These are phyloP conservation scores for Stropharia rugosoannulata DNA, from an alignment of 768 basidiomycete species.

Conservation along the genomic window DNA sequence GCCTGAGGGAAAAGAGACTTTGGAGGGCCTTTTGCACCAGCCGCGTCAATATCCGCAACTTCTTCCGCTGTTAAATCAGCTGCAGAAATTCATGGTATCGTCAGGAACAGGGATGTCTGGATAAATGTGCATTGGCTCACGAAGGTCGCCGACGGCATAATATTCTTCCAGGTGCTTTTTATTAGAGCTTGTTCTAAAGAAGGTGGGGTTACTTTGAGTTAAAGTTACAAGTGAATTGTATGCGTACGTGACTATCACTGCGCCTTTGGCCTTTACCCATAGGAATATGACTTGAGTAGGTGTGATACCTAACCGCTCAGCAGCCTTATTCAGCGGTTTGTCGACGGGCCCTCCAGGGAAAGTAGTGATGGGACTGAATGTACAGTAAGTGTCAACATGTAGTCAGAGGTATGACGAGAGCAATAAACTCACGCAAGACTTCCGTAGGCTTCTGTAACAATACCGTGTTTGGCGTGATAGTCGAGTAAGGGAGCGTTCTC, in stretches of 20 bases:
- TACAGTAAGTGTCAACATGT: constrained; percentile 8
- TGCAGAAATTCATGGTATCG: constrained; percentile 19
- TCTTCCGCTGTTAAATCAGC: constrained; percentile 56
- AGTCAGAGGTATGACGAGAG: neutral
- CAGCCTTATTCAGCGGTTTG: constrained; percentile 47
- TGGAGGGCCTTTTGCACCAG: constrained; percentile 54
- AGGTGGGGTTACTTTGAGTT: neutral
- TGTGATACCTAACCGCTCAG: constrained; percentile 51
- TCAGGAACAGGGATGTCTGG: neutral
- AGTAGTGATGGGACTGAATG: constrained; percentile 52
- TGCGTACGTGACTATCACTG: constrained; percentile 64
- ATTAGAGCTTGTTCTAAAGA: constrained; percentile 51
- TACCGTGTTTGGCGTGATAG: constrained; percentile 54
- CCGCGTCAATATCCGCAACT: constrained; percentile 61
- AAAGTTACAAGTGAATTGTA: neutral
- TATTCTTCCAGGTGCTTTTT: constrained; percentile 67
- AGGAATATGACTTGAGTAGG: constrained; percentile 66
- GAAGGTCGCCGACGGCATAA: constrained; percentile 58
- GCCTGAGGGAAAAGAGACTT: neutral
- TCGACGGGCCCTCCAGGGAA: constrained; percentile 69
- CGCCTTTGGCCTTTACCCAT: constrained; percentile 70
- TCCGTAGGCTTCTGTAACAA: constrained; percentile 74
- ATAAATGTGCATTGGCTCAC: constrained; percentile 19
- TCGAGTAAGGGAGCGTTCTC: constrained; percentile 55
- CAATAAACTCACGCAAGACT: constrained; percentile 48